Base-by-base conservation (phyloP, 192 early-diverging fungal genomes). In the Diversispora epigaea region DNA sequence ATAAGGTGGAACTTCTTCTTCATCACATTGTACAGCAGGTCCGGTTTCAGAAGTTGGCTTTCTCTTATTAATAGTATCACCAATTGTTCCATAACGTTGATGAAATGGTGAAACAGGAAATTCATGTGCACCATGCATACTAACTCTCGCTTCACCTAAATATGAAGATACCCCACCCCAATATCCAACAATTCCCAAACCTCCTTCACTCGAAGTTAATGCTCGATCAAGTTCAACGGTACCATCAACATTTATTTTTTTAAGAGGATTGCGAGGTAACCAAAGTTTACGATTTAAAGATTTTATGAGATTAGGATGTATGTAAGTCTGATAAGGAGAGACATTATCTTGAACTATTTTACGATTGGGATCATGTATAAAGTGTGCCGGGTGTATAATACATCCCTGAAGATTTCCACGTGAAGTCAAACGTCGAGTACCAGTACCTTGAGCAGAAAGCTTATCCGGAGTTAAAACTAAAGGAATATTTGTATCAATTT, bases 301-400 rank as follows among this genome's bases (percentile, higher is more conserved):
- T 63, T 78, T 84, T 6, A 84, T 56, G 21, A 84, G 68, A 8
- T 80, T 79, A 9, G 83, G 83, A n/a, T 84, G 83, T 39, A 77
- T 73, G 49, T 84, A 84, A 11, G 83, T 82, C 67, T 84, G 80
- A 50, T 81, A 81, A 1, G 70, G 72, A 10, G 83, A 84, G 15
- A 70, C 77, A 12, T 68, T 52, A 43, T 84, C 83, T 15, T 84
- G 78, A 60, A 74, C 12, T 41, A 17, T 9, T 54, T 63, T 22
- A 40, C 8, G 40, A 50, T 54, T 74, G n/a, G 73, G 73, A 40
- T 74, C 73, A 44, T 74, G 61, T 40, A 56, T 44, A 14, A 71
- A 44, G 58, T 58, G 40, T 45, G 43, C 43, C 15, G 64, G 64
- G 21, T 66, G 43, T 9, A 3, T 9, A 45, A 8, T 9, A 4